Base-by-base conservation (phyloP, 2,329 filamentous ascomycete species). In the Aureobasidium musti region DNA sequence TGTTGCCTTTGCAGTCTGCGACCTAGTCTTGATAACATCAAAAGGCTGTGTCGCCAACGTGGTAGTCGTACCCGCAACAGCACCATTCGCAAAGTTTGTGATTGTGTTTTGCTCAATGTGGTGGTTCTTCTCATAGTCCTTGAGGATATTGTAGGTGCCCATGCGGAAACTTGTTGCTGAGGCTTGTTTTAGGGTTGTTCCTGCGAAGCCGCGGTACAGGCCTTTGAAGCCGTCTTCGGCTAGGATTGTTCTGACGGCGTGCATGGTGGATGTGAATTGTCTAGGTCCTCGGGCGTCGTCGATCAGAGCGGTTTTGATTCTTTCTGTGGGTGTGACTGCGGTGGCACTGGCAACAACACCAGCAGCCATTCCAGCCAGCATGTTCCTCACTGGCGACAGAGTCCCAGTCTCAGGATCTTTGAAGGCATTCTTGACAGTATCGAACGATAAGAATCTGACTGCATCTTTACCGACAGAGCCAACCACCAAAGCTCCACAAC, bases 261-360 rank as follows among this genome's bases (percentile, higher is more conserved):
- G 84, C 41, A 79, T 69, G 0, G 83, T 79, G 5, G 79, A 81
- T 1, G 76, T 77, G 73, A 86, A 88, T 21, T 81, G 77, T 43
- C 77, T 80, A 39, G 81, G 77, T 0, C 71, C 74, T 17, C 47
- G 35, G 8, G 84, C 85, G 71, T 88, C 86, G 73, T 88, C 86
- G 68, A 89, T 88, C 7, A 89, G 73, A 0, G 87, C 87, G 1
- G 88, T 90, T 74, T 90, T 90, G 72, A 90, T 85, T 19, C 87
- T 81, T 72, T 90, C 88, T 0, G 86, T 88, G 0, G 88, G 88
- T 2, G 87, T 90, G 0, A 90, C 87, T 1, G 86, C 87, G n/a
- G 84, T 81, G 0, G 87, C 79, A 65, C 82, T 86, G 21, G 87
- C 87, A 0, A 87, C 81, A 0, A 86, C 81, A 0, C 88, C 88